Evolutionary conservation across 768 basidiomycete species (phyloP), one percentile per base, ranked within the genome.

Genomic region (Guyanaporus albipodus): DNA sequence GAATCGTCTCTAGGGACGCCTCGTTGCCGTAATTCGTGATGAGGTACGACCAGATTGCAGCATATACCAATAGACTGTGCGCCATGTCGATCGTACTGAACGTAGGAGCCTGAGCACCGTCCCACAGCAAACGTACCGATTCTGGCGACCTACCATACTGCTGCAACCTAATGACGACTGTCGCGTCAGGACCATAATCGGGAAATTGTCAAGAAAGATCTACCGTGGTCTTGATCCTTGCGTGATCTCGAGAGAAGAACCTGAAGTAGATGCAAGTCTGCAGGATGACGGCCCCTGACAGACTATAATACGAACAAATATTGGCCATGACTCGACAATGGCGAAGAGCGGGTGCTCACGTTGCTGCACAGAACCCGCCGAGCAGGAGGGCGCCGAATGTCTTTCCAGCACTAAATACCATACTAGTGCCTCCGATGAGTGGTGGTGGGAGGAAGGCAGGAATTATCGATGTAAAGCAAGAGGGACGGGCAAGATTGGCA

Each of bases 31-130:
- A 80, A 48, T 73, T 59, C 1, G 48, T 42, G 44, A 80, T 73
- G 2, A 80, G 55, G 47, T 72, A 73, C 10, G 64, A 65, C 70
- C 74, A 73, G 35, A 75, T 55, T 2, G 73, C 67, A 17, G 59
- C 45, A 38, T 65, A 67, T 28, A 77, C 67, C 49, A 76, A 61
- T 8, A 65, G 43, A 1, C 73, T 74, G 49, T 77, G 76, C 4
- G 55, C 44, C 17, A 64, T 54, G 46, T 77, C 76, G 28, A 74
- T 61, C 7, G 49, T 1, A 64, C 64, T 66, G 11, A 17, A 21
- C n/a, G 26, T 11, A 2, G 17, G 19, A n/a, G n/a, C n/a, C n/a
- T n/a, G 29, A 39, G 42, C 7, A 15, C 15, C 14, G 33, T 2
- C 7, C 19, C 11, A 12, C 6, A 4, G 32, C 40, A 38, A 48